Base-by-base conservation (phyloP, 441 rosid species). In the Erodium chrysanthum region DNA sequence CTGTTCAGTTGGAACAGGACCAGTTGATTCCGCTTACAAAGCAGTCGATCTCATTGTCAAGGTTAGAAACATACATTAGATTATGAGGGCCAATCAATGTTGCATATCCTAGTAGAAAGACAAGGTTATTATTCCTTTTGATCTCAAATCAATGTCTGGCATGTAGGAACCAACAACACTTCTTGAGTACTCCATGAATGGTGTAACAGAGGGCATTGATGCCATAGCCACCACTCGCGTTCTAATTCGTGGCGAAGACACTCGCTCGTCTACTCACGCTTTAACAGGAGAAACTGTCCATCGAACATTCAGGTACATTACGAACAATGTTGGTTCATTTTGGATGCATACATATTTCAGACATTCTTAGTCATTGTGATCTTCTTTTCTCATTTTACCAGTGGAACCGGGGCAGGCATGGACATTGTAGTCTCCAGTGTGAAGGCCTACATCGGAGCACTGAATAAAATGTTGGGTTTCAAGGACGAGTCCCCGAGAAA, bases 221-320 rank as follows among this genome's bases (percentile, higher is more conserved):
- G 98, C 97, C 9, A 91, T 91, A 29, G 98, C 98, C 66, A 80
- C 90, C 35, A 91, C 98, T 3, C 88, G 97, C 10, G 98, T 94
- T 80, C 68, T 88, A 46, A 85, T 94, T 71, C 89, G 86, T 4
- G 85, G 84, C 15, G 88, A 84, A 67, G 76, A 76, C 69, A 76
- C 67, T 12, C 79, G 70, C 58, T 1, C 65, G 1, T 56, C 84
- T 18, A 86, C 86, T 23, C 81, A 86, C 64, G 87, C 86, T 73
- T 44, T 75, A 71, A 85, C 86, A 0, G 89, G 85, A 54, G 87
- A 91, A 81, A 71, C 78, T 17, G 44, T 82, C 52, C 73, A 68
- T 48, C 84, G 93, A 31, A 83, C 96, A 73, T 91, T 89, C 66
- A 89, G 98, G 91, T 86, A 77, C 27, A 1, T 18, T 52, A 18